phyloP scores from a whole-genome alignment of 805 yeast species.

The Candida boleticola region DNA sequence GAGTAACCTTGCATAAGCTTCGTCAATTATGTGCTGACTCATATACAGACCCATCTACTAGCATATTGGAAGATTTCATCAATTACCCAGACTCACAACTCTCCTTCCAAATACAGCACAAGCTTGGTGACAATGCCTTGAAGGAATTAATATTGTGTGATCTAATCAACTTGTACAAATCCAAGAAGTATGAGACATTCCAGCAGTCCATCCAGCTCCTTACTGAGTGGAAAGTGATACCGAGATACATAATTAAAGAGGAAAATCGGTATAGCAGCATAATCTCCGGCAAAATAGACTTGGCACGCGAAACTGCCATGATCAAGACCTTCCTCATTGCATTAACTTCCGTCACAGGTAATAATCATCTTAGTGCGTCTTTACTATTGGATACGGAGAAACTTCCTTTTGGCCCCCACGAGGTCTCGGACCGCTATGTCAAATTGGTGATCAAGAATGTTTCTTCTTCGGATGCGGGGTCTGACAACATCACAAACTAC shows the following conservation, averaged over 20 bases:
- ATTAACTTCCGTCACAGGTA: neutral
- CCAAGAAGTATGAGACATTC: slow-evolving; percentile 9
- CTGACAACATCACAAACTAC: no score
- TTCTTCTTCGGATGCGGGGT: no score
- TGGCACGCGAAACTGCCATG: no score
- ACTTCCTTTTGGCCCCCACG: neutral
- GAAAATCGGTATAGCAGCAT: no score
- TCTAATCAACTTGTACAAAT: slow-evolving; percentile 9
- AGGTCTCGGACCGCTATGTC: no score
- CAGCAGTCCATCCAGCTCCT: slow-evolving; percentile 6
- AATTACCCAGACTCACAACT: neutral
- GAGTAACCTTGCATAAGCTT: no score
- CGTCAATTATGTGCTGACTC: no score
- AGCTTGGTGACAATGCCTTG: neutral
- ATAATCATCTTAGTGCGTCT: neutral
- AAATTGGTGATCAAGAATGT: no score
- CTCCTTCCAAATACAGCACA: neutral
- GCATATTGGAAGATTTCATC: neutral
- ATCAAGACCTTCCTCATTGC: neutral
- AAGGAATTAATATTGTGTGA: slow-evolving; percentile 19
- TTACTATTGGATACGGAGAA: neutral
- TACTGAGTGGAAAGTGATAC: neutral
- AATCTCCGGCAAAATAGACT: no score
- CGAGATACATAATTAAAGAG: neutral
- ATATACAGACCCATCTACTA: neutral